Evolutionary conservation across 2,329 filamentous ascomycete species (phyloP), one percentile per base, ranked within the genome.

Genomic region (Curvularia eragrostidis): DNA sequence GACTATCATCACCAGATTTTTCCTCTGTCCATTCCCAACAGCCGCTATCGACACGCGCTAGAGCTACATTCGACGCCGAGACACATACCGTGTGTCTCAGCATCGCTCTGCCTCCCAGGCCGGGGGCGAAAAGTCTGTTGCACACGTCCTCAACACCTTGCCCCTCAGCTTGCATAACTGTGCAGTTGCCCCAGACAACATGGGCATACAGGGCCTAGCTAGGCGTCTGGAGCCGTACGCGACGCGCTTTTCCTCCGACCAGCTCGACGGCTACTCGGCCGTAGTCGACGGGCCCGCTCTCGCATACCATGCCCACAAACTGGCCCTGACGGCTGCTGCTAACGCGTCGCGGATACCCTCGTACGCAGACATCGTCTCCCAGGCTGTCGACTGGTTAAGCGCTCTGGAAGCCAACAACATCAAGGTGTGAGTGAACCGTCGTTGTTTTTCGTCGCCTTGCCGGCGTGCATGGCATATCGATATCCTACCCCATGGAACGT

Each of bases 211-310:
- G n/a, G 70, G 73, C 8, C 67, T 77, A n/a, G 67, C 68, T 48
- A 54, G 61, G 34, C 63, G 66, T 34, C 67, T 75, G 21, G 67
- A 75, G 48, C 70, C 68, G n/a, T 75, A 74, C 59, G 66, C 69
- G 43, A 66, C 58, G 65, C 65, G 53, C 23, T 68, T 59, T 54
- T 64, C 65, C 9, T 49, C 59, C 21, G 43, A 66, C 28, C 59
- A 71, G 15, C 58, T 75, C 24, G 38, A 64, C 44, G 71, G 68
- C 12, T 72, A 69, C 44, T 54, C 59, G 3, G 73, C 71, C 21
- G 63, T 87, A 43, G 86, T 96, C 54, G 93, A 97, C 72, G 93
- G 92, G 0, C 92, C 93, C 4, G 88, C 87, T 2, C 78, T 96
- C 24, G 90, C 91, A 1, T 90, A 94, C 72, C 85, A 91, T 73